Conservation (phyloP, 192 early-diverging fungal species). For the Lunasporangiospora selenospora region DNA sequence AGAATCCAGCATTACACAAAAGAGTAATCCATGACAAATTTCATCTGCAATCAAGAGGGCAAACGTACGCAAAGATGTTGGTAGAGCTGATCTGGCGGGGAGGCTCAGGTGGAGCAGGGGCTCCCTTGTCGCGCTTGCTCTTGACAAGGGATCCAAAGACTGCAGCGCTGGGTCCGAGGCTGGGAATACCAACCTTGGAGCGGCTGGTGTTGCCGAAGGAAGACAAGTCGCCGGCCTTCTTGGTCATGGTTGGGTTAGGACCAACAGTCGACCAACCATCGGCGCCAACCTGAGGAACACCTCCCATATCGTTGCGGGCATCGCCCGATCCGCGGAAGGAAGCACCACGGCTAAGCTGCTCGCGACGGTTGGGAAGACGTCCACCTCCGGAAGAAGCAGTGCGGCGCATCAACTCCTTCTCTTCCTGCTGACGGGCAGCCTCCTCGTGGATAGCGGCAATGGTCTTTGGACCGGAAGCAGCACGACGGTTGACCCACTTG, state of each 20-base stretch:
- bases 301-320: conserved; percentile 36
- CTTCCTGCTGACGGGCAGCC: conserved; percentile 73
- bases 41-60: conserved; percentile 43
- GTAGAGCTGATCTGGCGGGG: conserved; percentile 51
- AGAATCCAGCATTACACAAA: conserved; percentile 29
- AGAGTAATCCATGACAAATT: conserved; percentile 54
- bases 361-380: conserved; percentile 68
- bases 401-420: conserved; percentile 74
- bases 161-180: conserved; percentile 62
- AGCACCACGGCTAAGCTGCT: conserved; percentile 63
- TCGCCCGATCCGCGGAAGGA: conserved; percentile 61
- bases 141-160: conserved; percentile 56
- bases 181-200: conserved; percentile 55
- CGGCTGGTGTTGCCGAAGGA: conserved; percentile 77
- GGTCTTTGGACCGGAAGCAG: conserved; percentile 82
- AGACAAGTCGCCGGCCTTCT: conserved; percentile 73
- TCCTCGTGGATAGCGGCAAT: conserved; percentile 92
- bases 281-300: conserved; percentile 53
- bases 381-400: conserved; percentile 66
- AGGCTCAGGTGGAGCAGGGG: conserved; percentile 47
- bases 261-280: conserved; percentile 81
- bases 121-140: conserved; percentile 53
- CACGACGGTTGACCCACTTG: conserved; percentile 77
- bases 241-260: conserved; percentile 49
- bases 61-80: conserved; percentile 52